Evolutionary conservation across 352 stramenopile species (phyloP).

Genomic region (Globisporangium splendens): DNA sequence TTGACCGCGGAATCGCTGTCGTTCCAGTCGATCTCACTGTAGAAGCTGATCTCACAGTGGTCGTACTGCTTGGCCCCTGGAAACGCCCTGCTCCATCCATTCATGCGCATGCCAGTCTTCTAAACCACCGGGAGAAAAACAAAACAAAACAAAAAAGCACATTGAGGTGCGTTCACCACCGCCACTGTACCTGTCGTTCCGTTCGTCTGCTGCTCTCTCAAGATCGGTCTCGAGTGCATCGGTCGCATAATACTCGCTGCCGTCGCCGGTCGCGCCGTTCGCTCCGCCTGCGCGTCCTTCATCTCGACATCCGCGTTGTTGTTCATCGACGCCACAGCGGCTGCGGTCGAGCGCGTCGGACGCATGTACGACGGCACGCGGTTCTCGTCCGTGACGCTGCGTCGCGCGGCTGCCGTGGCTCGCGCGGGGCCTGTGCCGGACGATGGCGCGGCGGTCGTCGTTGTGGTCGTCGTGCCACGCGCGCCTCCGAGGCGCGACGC

Average conservation of each 20-base stretch:
- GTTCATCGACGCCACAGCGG: background rate
- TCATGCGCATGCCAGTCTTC: background rate
- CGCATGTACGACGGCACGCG: conserved; percentile 18
- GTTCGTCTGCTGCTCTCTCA: conserved; percentile 12
- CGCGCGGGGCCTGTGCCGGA: background rate
- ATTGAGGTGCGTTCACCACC: background rate
- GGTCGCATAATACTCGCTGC: too few species aligned
- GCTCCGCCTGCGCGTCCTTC: conserved; percentile 12
- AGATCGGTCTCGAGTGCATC: conserved; percentile 4
- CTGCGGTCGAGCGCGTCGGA: conserved; percentile 10
- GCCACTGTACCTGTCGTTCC: background rate
- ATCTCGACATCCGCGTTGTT: conserved; percentile 13
- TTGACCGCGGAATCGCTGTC: background rate
- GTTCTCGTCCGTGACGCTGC: conserved; percentile 15
- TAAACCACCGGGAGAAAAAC: too few species aligned
- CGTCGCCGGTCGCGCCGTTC: background rate
- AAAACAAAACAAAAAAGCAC: too few species aligned
- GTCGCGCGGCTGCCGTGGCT: background rate
- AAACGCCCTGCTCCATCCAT: conserved; percentile 6
- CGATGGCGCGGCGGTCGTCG: background rate
- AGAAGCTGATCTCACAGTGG: too few species aligned
- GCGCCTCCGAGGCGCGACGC: conserved; percentile 9
- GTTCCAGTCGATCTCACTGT: background rate
- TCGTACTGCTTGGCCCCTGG: background rate
- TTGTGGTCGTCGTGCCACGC: background rate